Evolutionary conservation across 257 asterid genomes (phyloP).

Genomic region (Paulownia fortunei): DNA sequence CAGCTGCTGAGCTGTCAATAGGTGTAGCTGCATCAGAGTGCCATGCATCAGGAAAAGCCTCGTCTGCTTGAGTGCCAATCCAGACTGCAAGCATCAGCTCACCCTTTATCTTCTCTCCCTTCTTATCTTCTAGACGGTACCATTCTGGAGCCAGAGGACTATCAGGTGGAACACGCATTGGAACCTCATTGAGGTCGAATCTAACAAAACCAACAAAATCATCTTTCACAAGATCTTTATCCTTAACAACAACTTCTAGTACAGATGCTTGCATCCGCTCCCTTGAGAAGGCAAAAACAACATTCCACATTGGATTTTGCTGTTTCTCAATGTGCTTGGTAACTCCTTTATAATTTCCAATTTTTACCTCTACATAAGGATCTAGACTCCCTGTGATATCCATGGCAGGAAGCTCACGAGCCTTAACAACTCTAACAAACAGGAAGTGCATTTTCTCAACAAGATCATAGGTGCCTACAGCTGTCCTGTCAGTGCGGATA

Average conservation of each 20-base stretch:
- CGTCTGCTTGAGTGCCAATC: constrained; percentile 96
- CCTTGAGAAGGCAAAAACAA: constrained; percentile 85
- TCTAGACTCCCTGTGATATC: constrained; percentile 88
- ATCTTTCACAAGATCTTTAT: constrained; percentile 80
- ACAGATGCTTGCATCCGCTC: constrained; percentile 91
- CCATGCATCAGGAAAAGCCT: constrained; percentile 95
- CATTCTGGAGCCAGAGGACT: constrained; percentile 96
- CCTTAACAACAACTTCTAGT: constrained; percentile 84
- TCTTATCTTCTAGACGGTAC: constrained; percentile 84
- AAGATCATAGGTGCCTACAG: constrained; percentile 77
- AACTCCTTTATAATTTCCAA: constrained; percentile 84
- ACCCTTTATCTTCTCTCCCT: constrained; percentile 80
- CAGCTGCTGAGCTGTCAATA: constrained; percentile 74
- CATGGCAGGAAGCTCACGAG: constrained; percentile 89
- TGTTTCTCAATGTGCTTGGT: constrained; percentile 84
- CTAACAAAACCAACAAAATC: constrained; percentile 78
- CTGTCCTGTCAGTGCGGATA: constrained; percentile 57
- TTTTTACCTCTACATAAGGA: constrained; percentile 78
- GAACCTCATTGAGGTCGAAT: constrained; percentile 85
- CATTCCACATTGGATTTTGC: constrained; percentile 80
- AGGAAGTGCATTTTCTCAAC: constrained; percentile 93
- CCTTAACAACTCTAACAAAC: constrained; percentile 89
- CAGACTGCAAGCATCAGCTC: constrained; percentile 94
- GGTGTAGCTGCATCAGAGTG: constrained; percentile 89
- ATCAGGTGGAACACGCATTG: constrained; percentile 90